Evolutionary conservation across 1,284 basidiomycete genomes (phyloP).

Genomic region (Boletus holoroseus): DNA sequence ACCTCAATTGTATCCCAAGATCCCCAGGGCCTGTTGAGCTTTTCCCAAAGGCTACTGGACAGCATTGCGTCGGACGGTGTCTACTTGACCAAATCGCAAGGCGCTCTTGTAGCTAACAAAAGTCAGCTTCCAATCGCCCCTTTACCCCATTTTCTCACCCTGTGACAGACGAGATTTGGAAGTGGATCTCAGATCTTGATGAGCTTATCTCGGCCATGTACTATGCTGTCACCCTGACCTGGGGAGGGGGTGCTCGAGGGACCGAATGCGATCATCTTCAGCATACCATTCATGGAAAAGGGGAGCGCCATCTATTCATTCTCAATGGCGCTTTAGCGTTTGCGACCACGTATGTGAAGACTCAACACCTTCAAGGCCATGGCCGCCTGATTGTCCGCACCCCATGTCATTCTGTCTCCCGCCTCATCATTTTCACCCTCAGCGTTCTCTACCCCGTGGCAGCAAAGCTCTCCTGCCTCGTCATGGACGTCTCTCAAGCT

Average conservation of each 20-base stretch:
- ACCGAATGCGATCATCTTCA: constrained; percentile 6
- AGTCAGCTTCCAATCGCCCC: too few relatives aligned
- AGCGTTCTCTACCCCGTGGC: background rate
- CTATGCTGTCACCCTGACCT: background rate
- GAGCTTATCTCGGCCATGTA: constrained; percentile 5
- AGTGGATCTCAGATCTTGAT: background rate
- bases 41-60: too few relatives aligned
- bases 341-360: background rate
- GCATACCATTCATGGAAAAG: constrained; percentile 1
- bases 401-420: background rate
- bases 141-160: too few relatives aligned
- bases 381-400: background rate
- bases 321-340: background rate
- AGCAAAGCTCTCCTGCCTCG: background rate
- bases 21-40: too few relatives aligned
- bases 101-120: too few relatives aligned
- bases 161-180: background rate
- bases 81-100: too few relatives aligned
- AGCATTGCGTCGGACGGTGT: too few relatives aligned
- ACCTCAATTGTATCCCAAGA: background rate
- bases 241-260: constrained; percentile 8
- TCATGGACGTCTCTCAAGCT: background rate
- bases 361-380: constrained; percentile 5
- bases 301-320: constrained; percentile 1
- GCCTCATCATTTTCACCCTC: background rate